Evolutionary conservation across 768 basidiomycete species (phyloP), one percentile per base, ranked within the genome.

Genomic region (Coprinopsis marcescibilis): DNA sequence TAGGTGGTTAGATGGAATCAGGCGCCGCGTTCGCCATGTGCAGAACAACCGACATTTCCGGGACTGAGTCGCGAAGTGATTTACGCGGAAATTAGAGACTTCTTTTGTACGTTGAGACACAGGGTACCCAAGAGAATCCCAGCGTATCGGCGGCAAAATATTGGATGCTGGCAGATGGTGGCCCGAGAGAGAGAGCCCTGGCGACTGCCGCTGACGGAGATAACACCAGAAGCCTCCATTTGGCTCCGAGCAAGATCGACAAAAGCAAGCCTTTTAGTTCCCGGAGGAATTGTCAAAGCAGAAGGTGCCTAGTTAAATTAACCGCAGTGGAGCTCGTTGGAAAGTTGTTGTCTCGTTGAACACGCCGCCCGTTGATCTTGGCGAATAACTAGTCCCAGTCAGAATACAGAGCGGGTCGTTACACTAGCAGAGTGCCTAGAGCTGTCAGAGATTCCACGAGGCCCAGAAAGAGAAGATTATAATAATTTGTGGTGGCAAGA

Each of bases 61-160:
- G 21, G 20, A 11, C 11, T 4, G 38, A 40, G 21, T 40, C 38
- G 38, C 38, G 21, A 20, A 40, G 17, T 24, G 38, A 40, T 40
- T 40, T 40, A 38, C 37, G 24, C 32, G 24, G 46, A 25, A 19
- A 40, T 19, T 40, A 40, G 38, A 40, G 21, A 8, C 38, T 40
- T 40, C 38, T 40, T 40, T 19, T 32, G 21, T 23, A 23, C 35
- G 5, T 40, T 23, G 10, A 40, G 38, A 40, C 21, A 40, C 20
- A 32, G 29, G 8, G 8, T 40, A 5, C 15, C 20, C 38, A 23
- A 24, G 38, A 4, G 38, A 40, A 40, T 40, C 38, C 20, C 38
- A 23, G 21, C 25, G 20, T 10, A 10, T 19, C 21, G 38, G 38
- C 38, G 29, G 21, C 20, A 23, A 24, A 10, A 19, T 8, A 23